phyloP scores from a whole-genome alignment of 306 rosid species.

The Heteromeles arbutifolia region DNA sequence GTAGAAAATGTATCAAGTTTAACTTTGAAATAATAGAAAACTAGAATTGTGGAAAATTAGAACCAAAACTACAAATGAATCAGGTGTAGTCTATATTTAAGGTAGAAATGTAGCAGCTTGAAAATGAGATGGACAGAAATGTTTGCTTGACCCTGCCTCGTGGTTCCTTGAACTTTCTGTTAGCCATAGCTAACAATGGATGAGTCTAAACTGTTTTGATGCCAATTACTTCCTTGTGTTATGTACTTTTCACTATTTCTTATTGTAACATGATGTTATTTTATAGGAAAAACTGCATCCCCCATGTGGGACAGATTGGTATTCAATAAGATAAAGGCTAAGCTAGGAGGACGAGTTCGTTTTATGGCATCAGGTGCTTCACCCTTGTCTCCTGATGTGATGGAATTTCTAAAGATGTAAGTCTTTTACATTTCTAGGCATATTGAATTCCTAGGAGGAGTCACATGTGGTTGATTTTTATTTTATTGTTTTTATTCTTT shows the following conservation, averaged over 20 bases:
- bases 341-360: slow-evolving; percentile 95
- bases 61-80: background rate
- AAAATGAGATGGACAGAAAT: background rate
- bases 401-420: slow-evolving; percentile 95
- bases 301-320: slow-evolving; percentile 96
- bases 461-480: slow-evolving; percentile 1
- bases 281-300: slow-evolving; percentile 79
- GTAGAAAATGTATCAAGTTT: background rate
- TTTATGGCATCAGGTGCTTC: slow-evolving; percentile 89
- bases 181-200: background rate
- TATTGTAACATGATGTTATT: background rate
- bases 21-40: background rate
- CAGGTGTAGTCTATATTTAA: background rate
- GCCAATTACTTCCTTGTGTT: background rate
- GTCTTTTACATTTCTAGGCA: slow-evolving; percentile 19
- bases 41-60: background rate
- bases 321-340: slow-evolving; percentile 90
- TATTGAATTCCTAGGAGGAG: slow-evolving; percentile 10
- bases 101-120: background rate
- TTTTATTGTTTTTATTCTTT: background rate
- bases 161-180: background rate
- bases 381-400: slow-evolving; percentile 88
- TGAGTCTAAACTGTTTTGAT: background rate
- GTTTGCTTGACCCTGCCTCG: background rate
- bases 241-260: background rate